Conservation (phyloP, 2,329 filamentous ascomycete genomes). For the Pyricularia grisea region DNA sequence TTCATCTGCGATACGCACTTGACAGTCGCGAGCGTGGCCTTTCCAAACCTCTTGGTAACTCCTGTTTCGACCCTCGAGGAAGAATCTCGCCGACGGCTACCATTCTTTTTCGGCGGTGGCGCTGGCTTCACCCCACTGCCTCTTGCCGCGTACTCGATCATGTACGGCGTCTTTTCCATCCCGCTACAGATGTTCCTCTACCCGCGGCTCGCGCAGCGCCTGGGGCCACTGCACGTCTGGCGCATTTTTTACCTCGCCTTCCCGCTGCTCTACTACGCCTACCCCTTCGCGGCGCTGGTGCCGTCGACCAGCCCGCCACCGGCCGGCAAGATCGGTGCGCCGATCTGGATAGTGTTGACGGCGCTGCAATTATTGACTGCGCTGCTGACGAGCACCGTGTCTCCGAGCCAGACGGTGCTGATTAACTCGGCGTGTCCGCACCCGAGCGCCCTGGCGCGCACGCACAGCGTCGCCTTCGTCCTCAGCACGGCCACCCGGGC, state of each 20-base stretch:
- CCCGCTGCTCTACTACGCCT: conserved; percentile 57
- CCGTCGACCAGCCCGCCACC: conserved; percentile 45
- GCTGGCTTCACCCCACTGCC: conserved; percentile 62
- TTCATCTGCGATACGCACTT: not conserved
- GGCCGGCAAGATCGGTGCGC: conserved; percentile 38
- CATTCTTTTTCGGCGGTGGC: conserved; percentile 62
- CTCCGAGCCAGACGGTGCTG: conserved; percentile 48
- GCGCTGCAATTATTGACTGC: conserved; percentile 31
- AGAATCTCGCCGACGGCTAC: conserved; percentile 24
- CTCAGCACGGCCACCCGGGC: conserved; percentile 19
- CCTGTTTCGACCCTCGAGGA: not conserved
- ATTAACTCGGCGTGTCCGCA: conserved; percentile 52
- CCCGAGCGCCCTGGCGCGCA: conserved; percentile 45
- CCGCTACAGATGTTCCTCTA: conserved; percentile 63
- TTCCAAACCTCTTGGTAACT: not conserved
- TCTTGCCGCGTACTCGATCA: conserved; percentile 68
- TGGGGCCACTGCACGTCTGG: conserved; percentile 62
- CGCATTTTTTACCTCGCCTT: conserved; percentile 59
- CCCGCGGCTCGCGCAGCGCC: conserved; percentile 54
- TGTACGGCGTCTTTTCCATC: conserved; percentile 69
- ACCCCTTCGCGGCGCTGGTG: conserved; percentile 62
- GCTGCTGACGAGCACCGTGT: conserved; percentile 58
- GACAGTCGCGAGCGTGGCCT: not conserved
- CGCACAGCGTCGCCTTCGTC: conserved; percentile 35
- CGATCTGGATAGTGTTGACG: conserved; percentile 48